Base-by-base conservation (phyloP, 768 basidiomycete species). In the Suillus weaverae region DNA sequence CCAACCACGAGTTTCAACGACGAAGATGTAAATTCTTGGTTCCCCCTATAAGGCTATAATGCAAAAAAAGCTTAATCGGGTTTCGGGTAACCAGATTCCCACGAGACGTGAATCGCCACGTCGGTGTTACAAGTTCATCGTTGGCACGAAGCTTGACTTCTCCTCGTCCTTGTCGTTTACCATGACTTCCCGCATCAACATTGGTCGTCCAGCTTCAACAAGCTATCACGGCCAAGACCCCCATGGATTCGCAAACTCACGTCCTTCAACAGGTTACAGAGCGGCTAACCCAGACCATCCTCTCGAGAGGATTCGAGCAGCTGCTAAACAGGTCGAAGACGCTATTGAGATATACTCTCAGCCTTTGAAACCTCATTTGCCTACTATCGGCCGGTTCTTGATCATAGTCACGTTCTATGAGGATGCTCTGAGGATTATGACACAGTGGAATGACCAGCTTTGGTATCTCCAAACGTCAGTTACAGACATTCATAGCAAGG, bases 391-490 rank as follows among this genome's bases (percentile, higher is more conserved):
- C 64, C 87, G 97, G 70, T 99, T 98, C 80, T 78, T 99, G 65
- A 99, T 99, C 77, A 94, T 99, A 61, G 95, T 97, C 48, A 99
- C 97, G 11, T 99, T 99, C 81, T 81, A 96, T 77, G 97, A 99
- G 83, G 97, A 99, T 74, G 94, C 97, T 10, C 78, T 97, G 72
- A 83, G 97, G 68, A 99, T 99, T 73, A 62, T 93, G 65, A 93
- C 95, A 3, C 97, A 99, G 76, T 99, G 95, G 95, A 76, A 86
- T 56, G 97, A 99, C 81, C 97, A 99, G 79, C 86, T 97, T 62
- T 99, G 97, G 94, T 99, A 98, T 78, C 83, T 99, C 72, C 94
- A 98, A 77, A 89, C 88, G 97, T 97, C 68, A 72, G 94, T 81
- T 35, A 51, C 62, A 53, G 44, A 43, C 54, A 41, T 38, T 38